Base-by-base conservation (phyloP, 2,329 filamentous ascomycete species). In the Diaporthe sp. region DNA sequence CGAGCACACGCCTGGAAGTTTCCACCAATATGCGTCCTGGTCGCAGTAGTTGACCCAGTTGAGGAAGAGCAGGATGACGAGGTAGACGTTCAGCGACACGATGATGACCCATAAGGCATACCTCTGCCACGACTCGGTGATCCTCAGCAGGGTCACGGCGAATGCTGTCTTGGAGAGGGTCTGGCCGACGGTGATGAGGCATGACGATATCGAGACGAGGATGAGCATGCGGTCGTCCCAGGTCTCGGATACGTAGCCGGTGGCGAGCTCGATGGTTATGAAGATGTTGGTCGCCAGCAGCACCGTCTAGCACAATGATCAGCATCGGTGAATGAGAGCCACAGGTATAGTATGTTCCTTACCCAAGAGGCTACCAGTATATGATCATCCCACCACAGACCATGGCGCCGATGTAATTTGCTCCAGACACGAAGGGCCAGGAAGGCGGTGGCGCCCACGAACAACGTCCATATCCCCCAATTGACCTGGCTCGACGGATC, bases 161-260 rank as follows among this genome's bases (percentile, higher is more conserved):
- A 84, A 84, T 2, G 83, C 83, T 17, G 81, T 81, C 78, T 84
- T 84, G 51, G 81, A 81, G 77, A 75, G 80, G 9, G 83, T 79
- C 73, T 84, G 82, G 0, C 81, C 81, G 65, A 84, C 80, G 27
- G 83, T 74, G n/a, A 81, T 83, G 58, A 82, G 81, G 76, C 82
- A 83, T 2, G 82, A 83, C 3, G 82, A 82, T 19, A 84, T 79
- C 73, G 85, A 87, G 81, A 89, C 88, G 73, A 89, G 81, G 76
- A 88, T 88, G 77, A 86, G 85, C 87, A 88, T 88, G 70, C 83
- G 84, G 76, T 88, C 85, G 73, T 87, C 85, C 87, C 87, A 89
- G 30, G 81, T 78, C 35, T 85, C 78, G 1, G 81, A 78, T 12
- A 88, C 84, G 75, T 88, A 88, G 72, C 87, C 87, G 9, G 85